These are phyloP conservation scores for Lithocarpus polystachyus DNA, from an alignment of 306 rosid genomes.

Conservation along the genomic window DNA sequence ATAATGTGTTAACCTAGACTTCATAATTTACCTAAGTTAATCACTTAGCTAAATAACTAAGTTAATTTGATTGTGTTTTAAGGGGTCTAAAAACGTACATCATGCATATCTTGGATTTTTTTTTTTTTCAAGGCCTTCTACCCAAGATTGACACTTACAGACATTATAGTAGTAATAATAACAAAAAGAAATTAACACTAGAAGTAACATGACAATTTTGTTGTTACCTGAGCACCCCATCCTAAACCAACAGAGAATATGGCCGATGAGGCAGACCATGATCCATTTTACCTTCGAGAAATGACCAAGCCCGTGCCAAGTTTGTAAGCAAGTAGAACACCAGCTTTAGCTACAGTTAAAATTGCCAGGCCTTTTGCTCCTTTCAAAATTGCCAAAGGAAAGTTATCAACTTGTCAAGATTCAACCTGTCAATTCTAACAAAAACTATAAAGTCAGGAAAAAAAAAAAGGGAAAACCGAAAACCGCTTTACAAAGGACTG, in stretches of 20 bases:
- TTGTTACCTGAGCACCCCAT: conserved; percentile 96
- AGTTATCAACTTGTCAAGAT: conserved; percentile 88
- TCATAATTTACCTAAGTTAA: no score
- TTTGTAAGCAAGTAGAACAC: conserved; percentile 79
- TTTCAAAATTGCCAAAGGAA: conserved; percentile 64
- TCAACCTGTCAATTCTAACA: conserved; percentile 53
- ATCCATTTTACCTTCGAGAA: conserved; percentile 84
- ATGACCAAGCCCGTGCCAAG: conserved; percentile 96
- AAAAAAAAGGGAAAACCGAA: no score
- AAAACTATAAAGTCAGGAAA: no score
- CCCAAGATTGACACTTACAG: not conserved
- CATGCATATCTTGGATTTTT: not conserved
- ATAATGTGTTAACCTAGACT: no score
- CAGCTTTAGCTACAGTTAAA: conserved; percentile 89
- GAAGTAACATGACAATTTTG: conserved; percentile 1
- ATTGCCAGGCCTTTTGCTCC: conserved; percentile 90
- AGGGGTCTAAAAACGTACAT: no score
- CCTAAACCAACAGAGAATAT: conserved; percentile 83
- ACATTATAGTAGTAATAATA: not conserved
- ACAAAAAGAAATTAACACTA: not conserved
- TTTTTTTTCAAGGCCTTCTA: not conserved
- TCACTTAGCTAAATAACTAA: no score
- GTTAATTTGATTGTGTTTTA: no score
- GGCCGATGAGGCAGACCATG: conserved; percentile 99
- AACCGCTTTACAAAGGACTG: no score